Percentiles rank a stretch among this genome's conserved stretches.
phyloP scores from a whole-genome alignment of 768 basidiomycete genomes.

The Serendipita sp. region DNA sequence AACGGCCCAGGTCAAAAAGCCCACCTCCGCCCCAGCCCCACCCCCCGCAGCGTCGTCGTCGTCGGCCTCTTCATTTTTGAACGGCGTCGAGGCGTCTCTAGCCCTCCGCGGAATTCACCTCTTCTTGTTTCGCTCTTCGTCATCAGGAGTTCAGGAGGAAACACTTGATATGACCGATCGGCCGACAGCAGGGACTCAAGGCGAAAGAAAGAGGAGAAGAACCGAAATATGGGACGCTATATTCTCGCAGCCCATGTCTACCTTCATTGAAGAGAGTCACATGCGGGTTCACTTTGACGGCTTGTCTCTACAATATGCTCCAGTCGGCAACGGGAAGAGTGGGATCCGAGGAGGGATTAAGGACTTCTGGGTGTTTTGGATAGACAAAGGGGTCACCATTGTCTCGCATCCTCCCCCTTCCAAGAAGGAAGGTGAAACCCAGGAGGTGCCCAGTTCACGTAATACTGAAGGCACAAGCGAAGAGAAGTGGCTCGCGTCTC shows the following conservation, averaged over 20 bases:
- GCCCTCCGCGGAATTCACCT: slow-evolving; percentile 12
- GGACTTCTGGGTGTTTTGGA: not conserved
- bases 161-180: not conserved
- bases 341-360: not conserved
- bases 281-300: not conserved
- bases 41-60: slow-evolving; percentile 16
- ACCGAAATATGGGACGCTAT: too few species aligned
- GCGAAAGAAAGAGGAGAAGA: too few species aligned
- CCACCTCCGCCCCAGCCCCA: not conserved
- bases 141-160: not conserved
- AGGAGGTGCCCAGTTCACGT: not conserved
- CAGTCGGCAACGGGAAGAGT: not conserved
- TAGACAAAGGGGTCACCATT: not conserved
- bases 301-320: not conserved
- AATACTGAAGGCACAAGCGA: not conserved
- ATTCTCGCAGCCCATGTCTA: not conserved
- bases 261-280: not conserved
- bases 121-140: slow-evolving; percentile 10
- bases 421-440: not conserved
- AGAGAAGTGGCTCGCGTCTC: slow-evolving; percentile 25
- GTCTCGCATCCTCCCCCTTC: not conserved
- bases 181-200: not conserved
- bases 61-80: slow-evolving; percentile 20
- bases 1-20: too few species aligned
- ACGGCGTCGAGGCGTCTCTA: slow-evolving; percentile 11